Evolutionary conservation across 1,139 yeast genomes (phyloP), one percentile per base, ranked within the genome.

Genomic region (Geotrichum siamense): DNA sequence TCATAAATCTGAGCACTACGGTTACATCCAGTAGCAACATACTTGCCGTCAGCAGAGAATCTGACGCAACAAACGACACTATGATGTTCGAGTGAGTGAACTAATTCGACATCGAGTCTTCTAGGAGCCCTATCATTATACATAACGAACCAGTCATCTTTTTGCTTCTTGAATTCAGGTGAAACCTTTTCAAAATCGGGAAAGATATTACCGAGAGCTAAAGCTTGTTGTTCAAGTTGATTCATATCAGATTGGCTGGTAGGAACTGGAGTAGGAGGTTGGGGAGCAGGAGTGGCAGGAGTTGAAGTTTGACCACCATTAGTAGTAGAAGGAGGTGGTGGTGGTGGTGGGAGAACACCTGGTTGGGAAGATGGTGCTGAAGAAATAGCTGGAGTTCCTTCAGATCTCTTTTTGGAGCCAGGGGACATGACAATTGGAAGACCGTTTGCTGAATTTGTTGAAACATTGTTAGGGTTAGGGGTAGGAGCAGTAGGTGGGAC

Each of bases 21-120:
- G 69, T 91, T 91, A 69, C 97, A 89, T 37, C 98, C 98, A 20
- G 98, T 91, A 20, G 98, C 98, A 56, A 91, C 75, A 61, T 76
- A 85, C 65, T 85, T 84, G 52, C 97, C 97, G 63, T 87, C 95
- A 5, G 42, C 35, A 19, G 49, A 46, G 19, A 91, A 91, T 51
- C 94, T 74, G 46, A 91, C 97, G 67, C 98, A 91, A 69, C 98
- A 91, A 45, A 89, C 97, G 37, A 89, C 97, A 2, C 94, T 83
- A 17, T 87, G 76, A 67, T 91, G 97, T 60, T 85, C 94, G 56
- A 89, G 74, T 10, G 95, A 82, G 61, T 85, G 94, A 55, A 89
- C 84, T 55, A 89, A 72, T 41, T 87, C 94, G 43, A 89, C 91
- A 59, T 89, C 97, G 52, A 86, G 75, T 39, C 69, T 64, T 51